Evolutionary conservation across 306 rosid genomes (phyloP), one percentile per base, ranked within the genome.

Genomic region (Purshia tridentata): DNA sequence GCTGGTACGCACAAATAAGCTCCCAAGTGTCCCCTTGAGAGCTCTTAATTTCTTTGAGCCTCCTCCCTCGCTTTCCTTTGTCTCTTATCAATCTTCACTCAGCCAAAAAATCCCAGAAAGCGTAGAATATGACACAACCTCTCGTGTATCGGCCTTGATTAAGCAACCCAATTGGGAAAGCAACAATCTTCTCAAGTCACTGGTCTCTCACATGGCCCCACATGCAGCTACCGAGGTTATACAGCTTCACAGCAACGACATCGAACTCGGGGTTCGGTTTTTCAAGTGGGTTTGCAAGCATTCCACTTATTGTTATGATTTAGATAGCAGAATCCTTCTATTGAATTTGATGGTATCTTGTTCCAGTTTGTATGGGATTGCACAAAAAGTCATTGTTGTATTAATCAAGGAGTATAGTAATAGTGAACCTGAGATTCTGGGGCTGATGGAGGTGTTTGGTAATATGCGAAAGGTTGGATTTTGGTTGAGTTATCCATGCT

Each of bases 231-330:
- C 64, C 42, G 2, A 58, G 64, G n/a, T 58, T 12, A 1, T 58
- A 23, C 42, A 35, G 44, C 64, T 58, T 7, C 70, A 66, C 14
- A 5, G 41, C 54, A 13, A 14, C 37, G 54, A 66, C 51, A 66
- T 23, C 4, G 54, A 47, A 23, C 70, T 47, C 40, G 70, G 70
- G 40, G 54, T 66, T 46, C 55, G 70, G 9, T 66, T 66, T 47
- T 66, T 66, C 70, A 66, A 66, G 11, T 66, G 70, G 70, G 70
- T 66, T 66, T 66, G 54, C 48, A 66, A 46, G 54, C 70, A 66
- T 18, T 66, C 70, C 14, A 66, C 70, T 47, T 66, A 66, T 6
- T 66, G 70, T 66, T 66, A 66, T 46, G 70, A 66, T 47, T 66
- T 66, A 3, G 70, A 66, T 45, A 23, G 42, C 16, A 58, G 64